These are phyloP conservation scores for Immersiporthe knoxdaviesiana DNA, from an alignment of 2,329 filamentous ascomycete species.

Conservation along the genomic window DNA sequence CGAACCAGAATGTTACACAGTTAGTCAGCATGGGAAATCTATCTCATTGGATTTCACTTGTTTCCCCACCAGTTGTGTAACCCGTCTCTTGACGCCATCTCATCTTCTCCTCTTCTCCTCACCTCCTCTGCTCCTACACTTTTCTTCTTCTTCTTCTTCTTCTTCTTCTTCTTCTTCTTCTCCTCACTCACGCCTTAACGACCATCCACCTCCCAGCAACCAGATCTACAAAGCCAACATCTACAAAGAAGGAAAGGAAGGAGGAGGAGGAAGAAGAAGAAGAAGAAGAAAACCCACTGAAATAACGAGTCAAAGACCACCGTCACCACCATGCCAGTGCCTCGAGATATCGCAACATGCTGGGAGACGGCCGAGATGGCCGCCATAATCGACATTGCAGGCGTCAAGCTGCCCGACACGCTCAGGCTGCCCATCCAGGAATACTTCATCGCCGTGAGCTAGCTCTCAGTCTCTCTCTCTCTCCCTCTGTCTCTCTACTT, in stretches of 20 bases:
- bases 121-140: too few species aligned
- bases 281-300: neutral
- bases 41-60: neutral
- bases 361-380: conserved; percentile 6
- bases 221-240: neutral
- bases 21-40: neutral
- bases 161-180: neutral
- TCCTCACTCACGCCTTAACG: neutral
- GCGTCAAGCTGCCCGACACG: neutral
- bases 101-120: neutral
- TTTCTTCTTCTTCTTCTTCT: too few species aligned
- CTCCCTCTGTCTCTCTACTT: neutral
- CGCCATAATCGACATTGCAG: neutral
- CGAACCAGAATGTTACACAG: neutral
- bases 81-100: neutral
- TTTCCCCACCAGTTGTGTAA: neutral
- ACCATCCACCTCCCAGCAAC: neutral
- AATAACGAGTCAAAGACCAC: neutral
- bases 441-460: neutral
- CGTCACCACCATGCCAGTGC: neutral
- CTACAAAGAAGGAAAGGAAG: neutral
- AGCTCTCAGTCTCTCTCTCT: neutral
- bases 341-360: neutral
- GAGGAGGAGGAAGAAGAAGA: too few species aligned
- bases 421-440: neutral